Conservation (phyloP, 768 basidiomycete species). For the Rhodotorula graminis region DNA sequence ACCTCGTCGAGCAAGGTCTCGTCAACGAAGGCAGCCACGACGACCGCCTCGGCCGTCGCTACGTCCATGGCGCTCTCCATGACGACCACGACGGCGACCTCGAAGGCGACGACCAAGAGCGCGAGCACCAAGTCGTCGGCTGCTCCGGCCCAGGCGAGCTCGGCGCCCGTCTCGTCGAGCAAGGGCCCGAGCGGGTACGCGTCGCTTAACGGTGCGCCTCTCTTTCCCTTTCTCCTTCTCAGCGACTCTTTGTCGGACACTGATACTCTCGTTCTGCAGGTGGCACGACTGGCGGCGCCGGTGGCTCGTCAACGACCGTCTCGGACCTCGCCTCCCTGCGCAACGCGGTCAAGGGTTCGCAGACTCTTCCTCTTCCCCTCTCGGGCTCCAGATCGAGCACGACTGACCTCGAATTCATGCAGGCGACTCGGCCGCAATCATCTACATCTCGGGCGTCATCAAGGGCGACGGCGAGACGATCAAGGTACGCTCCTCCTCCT, state of each 20-base stretch:
- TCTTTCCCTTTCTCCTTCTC: background rate
- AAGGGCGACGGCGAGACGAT: background rate
- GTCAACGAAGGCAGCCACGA: too few species aligned
- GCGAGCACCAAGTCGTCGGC: background rate
- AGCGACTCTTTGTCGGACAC: background rate
- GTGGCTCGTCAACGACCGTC: background rate
- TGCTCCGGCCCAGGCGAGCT: too few species aligned
- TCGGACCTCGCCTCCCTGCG: background rate
- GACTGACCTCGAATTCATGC: too few species aligned
- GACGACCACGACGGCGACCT: too few species aligned
- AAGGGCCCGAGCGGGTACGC: background rate
- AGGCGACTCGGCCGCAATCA: background rate
- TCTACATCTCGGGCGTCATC: background rate
- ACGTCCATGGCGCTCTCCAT: background rate
- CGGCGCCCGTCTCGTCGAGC: too few species aligned
- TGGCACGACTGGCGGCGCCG: background rate
- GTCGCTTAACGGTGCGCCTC: background rate
- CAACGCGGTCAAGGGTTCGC: background rate
- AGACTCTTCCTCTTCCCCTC: too few species aligned
- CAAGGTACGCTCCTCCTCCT: background rate
- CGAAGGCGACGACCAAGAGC: too few species aligned
- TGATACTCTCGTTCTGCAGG: too few species aligned
- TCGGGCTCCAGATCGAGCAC: too few species aligned
- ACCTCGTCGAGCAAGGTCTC: background rate
- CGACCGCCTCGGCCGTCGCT: too few species aligned